Evolutionary conservation across 75 land plant species (phyloP).

Genomic region (Picea glauca): DNA sequence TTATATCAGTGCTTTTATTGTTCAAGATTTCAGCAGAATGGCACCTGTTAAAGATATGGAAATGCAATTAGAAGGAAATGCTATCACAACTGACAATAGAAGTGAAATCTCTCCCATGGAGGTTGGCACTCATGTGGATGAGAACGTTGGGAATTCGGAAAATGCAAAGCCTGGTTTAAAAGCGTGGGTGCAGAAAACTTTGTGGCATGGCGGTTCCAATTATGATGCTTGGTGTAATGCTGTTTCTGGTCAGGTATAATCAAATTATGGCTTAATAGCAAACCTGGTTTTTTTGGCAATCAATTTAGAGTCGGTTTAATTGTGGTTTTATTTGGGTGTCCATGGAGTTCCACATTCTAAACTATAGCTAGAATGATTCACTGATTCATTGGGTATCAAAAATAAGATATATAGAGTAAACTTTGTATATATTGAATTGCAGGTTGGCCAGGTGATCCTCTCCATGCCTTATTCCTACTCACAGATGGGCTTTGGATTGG

Average conservation of each 20-base stretch:
- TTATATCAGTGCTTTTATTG: no score
- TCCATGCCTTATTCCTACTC: constrained; percentile 38
- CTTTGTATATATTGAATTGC: background rate
- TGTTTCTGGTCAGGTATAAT: constrained; percentile 41
- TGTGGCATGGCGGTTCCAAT: constrained; percentile 58
- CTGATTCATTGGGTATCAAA: background rate
- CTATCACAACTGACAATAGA: no score
- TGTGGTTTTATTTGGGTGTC: no score
- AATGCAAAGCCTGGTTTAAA: background rate
- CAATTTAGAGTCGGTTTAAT: no score
- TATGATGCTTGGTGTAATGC: constrained; percentile 64
- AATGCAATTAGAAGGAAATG: no score
- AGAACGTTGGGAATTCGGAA: background rate
- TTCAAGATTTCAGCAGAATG: no score
- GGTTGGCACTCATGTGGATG: background rate
- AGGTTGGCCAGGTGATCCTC: constrained; percentile 46
- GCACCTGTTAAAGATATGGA: no score
- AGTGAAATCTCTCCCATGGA: constrained; percentile 1
- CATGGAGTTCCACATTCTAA: background rate
- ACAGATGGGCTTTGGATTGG: constrained; percentile 33
- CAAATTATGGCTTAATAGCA: no score
- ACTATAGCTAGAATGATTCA: background rate
- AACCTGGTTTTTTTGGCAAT: no score
- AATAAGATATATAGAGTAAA: background rate
- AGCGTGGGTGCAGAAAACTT: constrained; percentile 8